Evolutionary conservation across 495 filamentous ascomycete species (phyloP), one percentile per base, ranked within the genome.

Genomic region (Aspergillus sclerotiicarbonarius): DNA sequence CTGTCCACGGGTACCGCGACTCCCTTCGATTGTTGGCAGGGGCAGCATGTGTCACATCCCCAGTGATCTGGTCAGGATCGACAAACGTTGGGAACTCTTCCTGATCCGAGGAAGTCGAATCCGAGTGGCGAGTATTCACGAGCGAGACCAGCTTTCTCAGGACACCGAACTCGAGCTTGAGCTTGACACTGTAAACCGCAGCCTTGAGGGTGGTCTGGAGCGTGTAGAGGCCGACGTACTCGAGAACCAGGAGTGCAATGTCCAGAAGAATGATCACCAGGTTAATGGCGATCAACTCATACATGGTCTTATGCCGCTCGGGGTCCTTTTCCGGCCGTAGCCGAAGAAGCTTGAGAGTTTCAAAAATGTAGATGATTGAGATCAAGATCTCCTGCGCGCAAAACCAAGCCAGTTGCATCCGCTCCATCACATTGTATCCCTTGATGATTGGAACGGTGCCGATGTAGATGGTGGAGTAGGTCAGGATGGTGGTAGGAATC

Each of bases 81-180:
- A 77, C 74, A 25, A 77, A 77, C 12, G 62, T 65, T 0, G 72
- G 74, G 41, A 66, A 74, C 12, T 75, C 64, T 0, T 75, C 74
- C 4, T 63, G 59, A 31, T 77, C 74, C 1, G 61, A 62, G 0
- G 74, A 74, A 9, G 61, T 74, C 0, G 69, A 69, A 7, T 74
- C 66, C 10, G 73, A 69, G 12, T 59, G 65, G 15, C 59, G 54
- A 0, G 53, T 64, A 18, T 73, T 65, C n/a, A 76, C 74, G 8
- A 77, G 56, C 0, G 66, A 63, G 25, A 77, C 74, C 1, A 77
- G 64, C 37, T 77, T 77, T 6, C 75, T 61, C 25, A 87, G 73
- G 4, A 86, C 80, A 30, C 72, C 78, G 56, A 85, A 86, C 62
- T 87, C 84, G 32, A 87, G 69, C 69, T 86, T 86, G 32, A 87